phyloP scores from a whole-genome alignment of 768 basidiomycete genomes.

The Cystofilobasidium capitatum region DNA sequence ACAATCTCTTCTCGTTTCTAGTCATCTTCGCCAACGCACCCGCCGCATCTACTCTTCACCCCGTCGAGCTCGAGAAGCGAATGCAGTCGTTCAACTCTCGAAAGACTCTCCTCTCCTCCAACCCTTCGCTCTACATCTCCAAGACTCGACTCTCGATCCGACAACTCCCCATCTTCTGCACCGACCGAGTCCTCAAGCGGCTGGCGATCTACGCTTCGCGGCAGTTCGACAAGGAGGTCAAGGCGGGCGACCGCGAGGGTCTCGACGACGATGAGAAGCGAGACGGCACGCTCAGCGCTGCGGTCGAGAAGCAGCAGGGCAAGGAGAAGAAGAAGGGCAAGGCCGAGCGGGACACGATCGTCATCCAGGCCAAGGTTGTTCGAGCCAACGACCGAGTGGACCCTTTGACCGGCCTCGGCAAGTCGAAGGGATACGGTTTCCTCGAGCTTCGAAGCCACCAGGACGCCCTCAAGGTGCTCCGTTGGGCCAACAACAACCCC shows the following conservation, averaged over 20 bases:
- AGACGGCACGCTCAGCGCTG: constrained; percentile 41
- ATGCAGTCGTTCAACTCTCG: constrained; percentile 77
- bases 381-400: constrained; percentile 84
- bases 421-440: constrained; percentile 92
- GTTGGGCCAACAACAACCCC: constrained; percentile 89
- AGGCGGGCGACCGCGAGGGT: constrained; percentile 49
- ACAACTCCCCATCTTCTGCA: constrained; percentile 80
- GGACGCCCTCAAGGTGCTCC: constrained; percentile 77
- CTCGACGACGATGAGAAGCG: constrained; percentile 65
- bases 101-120: constrained; percentile 68
- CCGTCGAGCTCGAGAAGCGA: constrained; percentile 75
- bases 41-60: constrained; percentile 58
- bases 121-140: constrained; percentile 89
- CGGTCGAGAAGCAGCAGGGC: constrained; percentile 28
- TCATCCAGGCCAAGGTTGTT: constrained; percentile 87
- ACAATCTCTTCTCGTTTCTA: constrained; percentile 35
- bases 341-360: constrained; percentile 44
- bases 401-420: constrained; percentile 70
- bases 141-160: constrained; percentile 88
- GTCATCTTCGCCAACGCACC: constrained; percentile 85
- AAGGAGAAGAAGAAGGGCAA: constrained; percentile 38
- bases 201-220: constrained; percentile 71
- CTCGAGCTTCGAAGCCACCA: constrained; percentile 78
- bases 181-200: constrained; percentile 79
- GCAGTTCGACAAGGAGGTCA: constrained; percentile 69